phyloP scores from a whole-genome alignment of 163 green algal genomes.

The Volvox carteri region DNA sequence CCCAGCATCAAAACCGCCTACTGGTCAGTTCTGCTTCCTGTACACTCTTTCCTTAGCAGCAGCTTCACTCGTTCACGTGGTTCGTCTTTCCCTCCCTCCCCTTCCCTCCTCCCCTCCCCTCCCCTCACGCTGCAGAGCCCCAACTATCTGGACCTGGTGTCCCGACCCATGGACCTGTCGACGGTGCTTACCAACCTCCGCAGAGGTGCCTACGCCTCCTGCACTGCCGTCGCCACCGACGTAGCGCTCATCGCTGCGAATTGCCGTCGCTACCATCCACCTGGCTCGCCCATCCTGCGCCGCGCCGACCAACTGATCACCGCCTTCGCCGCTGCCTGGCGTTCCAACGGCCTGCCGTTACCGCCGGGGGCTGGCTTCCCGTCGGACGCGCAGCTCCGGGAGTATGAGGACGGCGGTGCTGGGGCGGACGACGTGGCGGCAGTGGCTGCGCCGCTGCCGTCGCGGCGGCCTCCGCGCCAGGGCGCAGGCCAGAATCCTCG shows the following conservation, averaged over 20 bases:
- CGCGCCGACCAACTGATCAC: slow-evolving; percentile 14
- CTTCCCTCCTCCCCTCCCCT: not conserved
- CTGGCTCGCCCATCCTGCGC: not conserved
- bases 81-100: too few relatives aligned
- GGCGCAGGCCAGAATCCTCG: not conserved
- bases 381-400: not conserved
- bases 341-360: slow-evolving; percentile 11
- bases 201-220: slow-evolving; percentile 14
- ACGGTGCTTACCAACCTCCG: slow-evolving; percentile 44
- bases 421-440: not conserved
- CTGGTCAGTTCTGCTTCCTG: too few relatives aligned
- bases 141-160: slow-evolving; percentile 55
- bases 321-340: slow-evolving; percentile 11
- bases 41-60: too few relatives aligned
- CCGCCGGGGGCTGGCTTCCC: not conserved
- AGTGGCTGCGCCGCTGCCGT: not conserved
- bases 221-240: slow-evolving; percentile 60
- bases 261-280: slow-evolving; percentile 63
- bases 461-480: not conserved
- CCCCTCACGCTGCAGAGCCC: not conserved
- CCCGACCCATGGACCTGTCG: slow-evolving; percentile 61
- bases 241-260: slow-evolving; percentile 65
- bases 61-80: too few relatives aligned
- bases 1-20: too few relatives aligned
- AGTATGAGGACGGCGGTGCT: not conserved